Conservation (phyloP, 257 asterid species). For the Cordia subcordata region DNA sequence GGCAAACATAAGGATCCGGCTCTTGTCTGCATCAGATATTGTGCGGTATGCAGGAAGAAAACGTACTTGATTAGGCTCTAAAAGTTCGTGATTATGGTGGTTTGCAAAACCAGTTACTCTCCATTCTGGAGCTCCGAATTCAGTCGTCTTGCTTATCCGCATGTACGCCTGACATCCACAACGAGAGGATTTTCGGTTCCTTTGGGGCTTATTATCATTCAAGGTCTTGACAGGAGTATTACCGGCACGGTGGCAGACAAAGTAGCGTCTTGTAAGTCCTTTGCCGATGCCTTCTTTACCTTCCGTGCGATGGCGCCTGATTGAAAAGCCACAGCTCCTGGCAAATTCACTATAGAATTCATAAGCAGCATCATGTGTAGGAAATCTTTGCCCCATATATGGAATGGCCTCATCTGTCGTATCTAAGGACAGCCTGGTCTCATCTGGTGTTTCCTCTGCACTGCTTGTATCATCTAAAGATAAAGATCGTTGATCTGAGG, state of each 20-base stretch:
- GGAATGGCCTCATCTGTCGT: constrained; percentile 54
- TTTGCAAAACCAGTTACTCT: constrained; percentile 84
- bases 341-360: constrained; percentile 89
- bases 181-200: constrained; percentile 89
- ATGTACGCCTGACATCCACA: constrained; percentile 98
- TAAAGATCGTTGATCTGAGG: constrained; percentile 79
- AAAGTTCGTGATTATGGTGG: constrained; percentile 93
- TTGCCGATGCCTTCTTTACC: constrained; percentile 98
- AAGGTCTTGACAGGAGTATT: constrained; percentile 75
- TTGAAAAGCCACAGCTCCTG: constrained; percentile 82
- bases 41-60: constrained; percentile 97
- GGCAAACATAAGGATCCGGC: constrained; percentile 86
- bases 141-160: constrained; percentile 88
- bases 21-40: constrained; percentile 86
- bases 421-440: constrained; percentile 58
- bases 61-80: constrained; percentile 95
- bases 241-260: constrained; percentile 98
- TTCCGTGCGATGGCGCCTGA: constrained; percentile 92
- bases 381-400: constrained; percentile 77
- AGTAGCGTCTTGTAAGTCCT: constrained; percentile 94
- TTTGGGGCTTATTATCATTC: constrained; percentile 67
- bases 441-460: constrained; percentile 83
- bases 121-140: constrained; percentile 84
- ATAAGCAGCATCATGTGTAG: constrained; percentile 86
- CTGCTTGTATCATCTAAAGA: constrained; percentile 86